Conservation (phyloP, 139 green algal genomes). For the Pleodorina starrii region DNA sequence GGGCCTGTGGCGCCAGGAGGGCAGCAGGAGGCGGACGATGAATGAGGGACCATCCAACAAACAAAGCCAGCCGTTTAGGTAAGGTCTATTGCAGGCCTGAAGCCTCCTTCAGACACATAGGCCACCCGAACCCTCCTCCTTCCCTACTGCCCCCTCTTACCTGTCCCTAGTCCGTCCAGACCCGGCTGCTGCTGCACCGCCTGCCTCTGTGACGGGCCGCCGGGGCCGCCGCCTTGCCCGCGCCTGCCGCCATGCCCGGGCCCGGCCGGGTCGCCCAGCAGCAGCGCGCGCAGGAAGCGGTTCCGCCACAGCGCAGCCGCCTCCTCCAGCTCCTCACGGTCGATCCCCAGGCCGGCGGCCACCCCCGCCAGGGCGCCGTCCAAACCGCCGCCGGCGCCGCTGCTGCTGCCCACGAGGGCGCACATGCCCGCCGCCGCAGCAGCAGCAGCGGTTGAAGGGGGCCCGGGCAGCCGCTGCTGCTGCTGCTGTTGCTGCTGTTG, state of each 20-base stretch:
- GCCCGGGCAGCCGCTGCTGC: too few relatives aligned
- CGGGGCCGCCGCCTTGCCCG: background rate
- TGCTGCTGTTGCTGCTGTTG: too few relatives aligned
- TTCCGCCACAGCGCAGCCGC: conserved; percentile 43
- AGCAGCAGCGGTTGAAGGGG: too few relatives aligned
- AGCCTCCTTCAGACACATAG: background rate
- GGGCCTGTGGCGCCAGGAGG: background rate
- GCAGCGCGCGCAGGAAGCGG: conserved; percentile 11
- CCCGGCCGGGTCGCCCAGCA: background rate
- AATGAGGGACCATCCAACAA: too few relatives aligned
- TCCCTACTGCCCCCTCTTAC: background rate
- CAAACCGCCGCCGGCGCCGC: background rate
- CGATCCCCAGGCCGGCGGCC: conserved; percentile 5
- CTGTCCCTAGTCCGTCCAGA: background rate
- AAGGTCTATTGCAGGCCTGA: too few relatives aligned
- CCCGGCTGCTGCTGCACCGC: background rate
- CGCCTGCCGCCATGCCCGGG: background rate
- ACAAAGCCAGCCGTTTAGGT: too few relatives aligned
- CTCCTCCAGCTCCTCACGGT: conserved; percentile 19
- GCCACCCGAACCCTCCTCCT: background rate
- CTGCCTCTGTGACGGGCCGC: background rate
- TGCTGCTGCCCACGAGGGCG: background rate
- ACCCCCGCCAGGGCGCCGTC: background rate
- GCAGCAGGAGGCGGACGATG: too few relatives aligned
- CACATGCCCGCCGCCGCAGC: background rate